Evolutionary conservation across 176 grass and related monocot species (phyloP).

Genomic region (Bromus sterilis): DNA sequence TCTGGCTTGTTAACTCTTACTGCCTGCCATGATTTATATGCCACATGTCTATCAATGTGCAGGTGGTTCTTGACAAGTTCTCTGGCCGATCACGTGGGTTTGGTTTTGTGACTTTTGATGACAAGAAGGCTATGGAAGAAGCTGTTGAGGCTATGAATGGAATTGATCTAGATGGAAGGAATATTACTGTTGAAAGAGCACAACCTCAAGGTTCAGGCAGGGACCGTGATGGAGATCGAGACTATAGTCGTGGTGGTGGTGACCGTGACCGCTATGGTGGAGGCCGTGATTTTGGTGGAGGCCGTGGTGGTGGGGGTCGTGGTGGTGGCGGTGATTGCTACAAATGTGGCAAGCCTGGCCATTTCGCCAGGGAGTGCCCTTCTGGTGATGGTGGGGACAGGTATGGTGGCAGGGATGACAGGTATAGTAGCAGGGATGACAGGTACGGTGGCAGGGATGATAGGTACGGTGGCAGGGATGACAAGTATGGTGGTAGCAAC

Average conservation of each 20-base stretch:
- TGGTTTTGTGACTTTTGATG: slow-evolving; percentile 53
- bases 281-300: slow-evolving; percentile 32
- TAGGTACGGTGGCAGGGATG: slow-evolving; percentile 31
- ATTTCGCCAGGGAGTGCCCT: slow-evolving; percentile 62
- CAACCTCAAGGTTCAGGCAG: slow-evolving; percentile 46
- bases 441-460: slow-evolving; percentile 39
- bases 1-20: background rate
- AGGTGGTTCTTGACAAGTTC: slow-evolving; percentile 53
- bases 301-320: slow-evolving; percentile 37
- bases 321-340: slow-evolving; percentile 48
- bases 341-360: slow-evolving; percentile 57
- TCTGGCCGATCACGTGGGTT: slow-evolving; percentile 54
- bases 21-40: background rate
- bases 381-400: slow-evolving; percentile 49
- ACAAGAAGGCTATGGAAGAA: slow-evolving; percentile 49
- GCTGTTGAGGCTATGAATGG: slow-evolving; percentile 58
- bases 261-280: slow-evolving; percentile 22
- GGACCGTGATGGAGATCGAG: slow-evolving; percentile 41
- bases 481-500: slow-evolving; percentile 35
- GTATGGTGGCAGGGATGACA: slow-evolving; percentile 48
- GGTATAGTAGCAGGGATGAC: slow-evolving; percentile 34
- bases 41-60: background rate
- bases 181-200: slow-evolving; percentile 55
- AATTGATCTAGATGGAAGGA: slow-evolving; percentile 55
- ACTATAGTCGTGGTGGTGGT: slow-evolving; percentile 24